These are phyloP conservation scores for Trichoderma semiorbis DNA, from an alignment of 2,329 filamentous ascomycete species.

Conservation along the genomic window DNA sequence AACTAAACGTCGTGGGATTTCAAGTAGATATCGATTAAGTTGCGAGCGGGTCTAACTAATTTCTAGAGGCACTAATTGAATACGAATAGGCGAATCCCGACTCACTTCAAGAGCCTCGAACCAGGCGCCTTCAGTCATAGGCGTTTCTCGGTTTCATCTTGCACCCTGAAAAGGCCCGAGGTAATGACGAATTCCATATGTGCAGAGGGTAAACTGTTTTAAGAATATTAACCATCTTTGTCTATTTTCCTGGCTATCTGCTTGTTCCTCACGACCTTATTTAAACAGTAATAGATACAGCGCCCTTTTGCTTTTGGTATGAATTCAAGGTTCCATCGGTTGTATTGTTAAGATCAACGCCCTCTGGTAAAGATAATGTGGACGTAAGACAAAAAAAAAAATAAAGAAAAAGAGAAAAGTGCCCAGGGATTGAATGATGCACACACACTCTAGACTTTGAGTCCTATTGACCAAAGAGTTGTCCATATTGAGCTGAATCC, in stretches of 20 bases:
- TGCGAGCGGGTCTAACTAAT: neutral
- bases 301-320: neutral
- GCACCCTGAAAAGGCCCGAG: neutral
- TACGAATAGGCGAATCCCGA: neutral
- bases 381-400: neutral
- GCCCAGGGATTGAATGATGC: neutral
- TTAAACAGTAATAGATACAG: neutral
- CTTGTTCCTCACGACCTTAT: neutral
- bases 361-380: neutral
- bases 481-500: neutral
- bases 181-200: neutral
- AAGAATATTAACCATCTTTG: neutral
- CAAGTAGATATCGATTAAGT: neutral
- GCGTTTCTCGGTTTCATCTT: neutral
- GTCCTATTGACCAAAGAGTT: neutral
- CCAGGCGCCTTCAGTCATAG: neutral
- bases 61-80: neutral
- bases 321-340: neutral
- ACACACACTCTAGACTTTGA: neutral
- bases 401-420: neutral
- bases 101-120: neutral
- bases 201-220: neutral
- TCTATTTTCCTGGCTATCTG: neutral
- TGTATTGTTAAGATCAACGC: neutral
- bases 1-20: neutral